Percentiles rank a stretch among this genome's conserved stretches.
Conservation (phyloP, 148 eudicot species). For the Fallopia convolvulus region DNA sequence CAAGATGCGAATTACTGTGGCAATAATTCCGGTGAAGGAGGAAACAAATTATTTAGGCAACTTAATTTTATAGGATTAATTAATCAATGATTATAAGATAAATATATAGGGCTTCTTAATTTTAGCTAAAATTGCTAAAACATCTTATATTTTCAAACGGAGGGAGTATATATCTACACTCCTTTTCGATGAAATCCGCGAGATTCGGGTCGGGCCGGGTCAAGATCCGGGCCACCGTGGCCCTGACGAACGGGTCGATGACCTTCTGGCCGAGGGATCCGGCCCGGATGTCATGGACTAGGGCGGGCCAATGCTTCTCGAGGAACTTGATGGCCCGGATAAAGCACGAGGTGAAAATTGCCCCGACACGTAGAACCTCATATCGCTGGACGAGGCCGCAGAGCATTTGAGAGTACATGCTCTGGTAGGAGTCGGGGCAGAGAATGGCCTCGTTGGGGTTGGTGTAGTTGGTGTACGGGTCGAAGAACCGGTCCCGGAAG, state of each 20-base stretch:
- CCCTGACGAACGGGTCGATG: constrained; percentile 44
- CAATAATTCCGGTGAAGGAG: no score
- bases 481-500: constrained; percentile 45
- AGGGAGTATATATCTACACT: constrained; percentile 20
- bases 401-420: constrained; percentile 78
- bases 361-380: constrained; percentile 76
- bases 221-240: constrained; percentile 32
- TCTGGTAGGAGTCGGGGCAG: constrained; percentile 67
- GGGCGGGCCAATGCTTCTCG: constrained; percentile 48
- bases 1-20: no score
- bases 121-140: no score
- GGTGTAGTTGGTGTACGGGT: constrained; percentile 76
- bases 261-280: constrained; percentile 40
- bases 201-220: constrained; percentile 47
- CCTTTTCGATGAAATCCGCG: constrained; percentile 48
- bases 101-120: no score
- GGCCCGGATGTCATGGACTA: constrained; percentile 41
- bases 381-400: constrained; percentile 51
- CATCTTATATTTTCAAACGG: no score
- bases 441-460: constrained; percentile 69
- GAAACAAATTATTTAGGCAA: no score
- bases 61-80: no score
- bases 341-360: constrained; percentile 78
- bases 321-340: constrained; percentile 72
- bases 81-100: no score